A percentile compares a stretch with the other conserved stretches of the same genome.
Evolutionary conservation across 139 green algal genomes (phyloP).

Genomic region (Chlamydomonas sphaeroides): DNA sequence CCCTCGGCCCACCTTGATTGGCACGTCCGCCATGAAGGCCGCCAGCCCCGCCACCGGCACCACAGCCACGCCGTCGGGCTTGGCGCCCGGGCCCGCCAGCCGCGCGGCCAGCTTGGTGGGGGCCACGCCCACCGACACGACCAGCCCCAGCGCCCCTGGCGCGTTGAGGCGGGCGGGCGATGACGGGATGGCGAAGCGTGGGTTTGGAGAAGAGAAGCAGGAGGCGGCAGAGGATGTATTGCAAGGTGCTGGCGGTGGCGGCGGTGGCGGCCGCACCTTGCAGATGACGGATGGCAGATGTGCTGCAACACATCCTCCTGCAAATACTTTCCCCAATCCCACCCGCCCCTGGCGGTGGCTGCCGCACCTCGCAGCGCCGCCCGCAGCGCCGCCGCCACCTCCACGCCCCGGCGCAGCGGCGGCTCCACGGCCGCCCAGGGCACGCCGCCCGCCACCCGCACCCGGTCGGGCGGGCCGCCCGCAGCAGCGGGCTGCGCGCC

Average conservation of each 20-base stretch:
- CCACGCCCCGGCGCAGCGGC: conserved; percentile 47
- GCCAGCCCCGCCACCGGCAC: conserved; percentile 34
- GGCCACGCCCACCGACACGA: conserved; percentile 60
- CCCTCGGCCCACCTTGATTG: conserved; percentile 33
- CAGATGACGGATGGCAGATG: no score
- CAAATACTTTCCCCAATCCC: no score
- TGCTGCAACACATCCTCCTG: no score
- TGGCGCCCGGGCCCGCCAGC: conserved; percentile 60
- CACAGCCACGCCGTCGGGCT: conserved; percentile 65
- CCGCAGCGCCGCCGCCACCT: conserved; percentile 44
- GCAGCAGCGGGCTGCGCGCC: neutral
- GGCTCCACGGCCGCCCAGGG: conserved; percentile 40
- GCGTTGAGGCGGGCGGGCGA: no score
- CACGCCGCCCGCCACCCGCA: conserved; percentile 2
- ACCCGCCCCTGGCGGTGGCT: no score
- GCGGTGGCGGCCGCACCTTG: no score
- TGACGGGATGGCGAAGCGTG: neutral
- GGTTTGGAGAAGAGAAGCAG: no score
- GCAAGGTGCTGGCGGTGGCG: no score
- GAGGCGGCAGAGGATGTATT: no score
- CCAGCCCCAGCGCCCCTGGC: conserved; percentile 43
- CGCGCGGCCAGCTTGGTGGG: conserved; percentile 64
- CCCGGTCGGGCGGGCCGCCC: neutral
- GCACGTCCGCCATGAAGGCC: conserved; percentile 46
- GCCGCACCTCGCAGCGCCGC: conserved; percentile 16